Evolutionary conservation across 2,329 filamentous ascomycete species (phyloP).

Genomic region (Scedosporium boydii): DNA sequence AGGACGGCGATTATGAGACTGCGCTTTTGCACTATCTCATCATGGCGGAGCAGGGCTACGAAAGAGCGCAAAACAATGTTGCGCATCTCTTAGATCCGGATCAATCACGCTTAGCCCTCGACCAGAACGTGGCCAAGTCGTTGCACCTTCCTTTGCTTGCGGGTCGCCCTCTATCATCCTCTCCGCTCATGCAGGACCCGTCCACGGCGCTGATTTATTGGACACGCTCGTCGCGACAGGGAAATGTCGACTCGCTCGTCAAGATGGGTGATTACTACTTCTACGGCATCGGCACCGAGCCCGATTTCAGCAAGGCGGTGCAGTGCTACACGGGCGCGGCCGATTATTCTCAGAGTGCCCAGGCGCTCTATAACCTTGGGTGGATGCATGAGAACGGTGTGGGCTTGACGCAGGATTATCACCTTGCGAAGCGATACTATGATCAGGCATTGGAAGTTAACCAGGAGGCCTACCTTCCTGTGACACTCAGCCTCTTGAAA

Average conservation of each 20-base stretch:
- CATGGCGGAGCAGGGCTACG: slow-evolving; percentile 87
- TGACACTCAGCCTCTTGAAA: slow-evolving; percentile 80
- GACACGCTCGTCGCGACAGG: slow-evolving; percentile 87
- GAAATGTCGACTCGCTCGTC: slow-evolving; percentile 86
- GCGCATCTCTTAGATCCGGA: slow-evolving; percentile 75
- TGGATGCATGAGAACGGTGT: slow-evolving; percentile 99
- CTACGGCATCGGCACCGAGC: slow-evolving; percentile 61
- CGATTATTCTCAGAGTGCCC: slow-evolving; percentile 83
- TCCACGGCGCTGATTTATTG: slow-evolving; percentile 77
- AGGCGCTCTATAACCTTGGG: slow-evolving; percentile 92
- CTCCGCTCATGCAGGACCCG: slow-evolving; percentile 37
- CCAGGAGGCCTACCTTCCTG: slow-evolving; percentile 85
- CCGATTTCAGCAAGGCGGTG: slow-evolving; percentile 76
- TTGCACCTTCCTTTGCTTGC: neutral
- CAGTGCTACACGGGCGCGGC: slow-evolving; percentile 88
- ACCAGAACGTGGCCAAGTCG: slow-evolving; percentile 13
- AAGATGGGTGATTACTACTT: slow-evolving; percentile 99
- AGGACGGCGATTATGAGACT: slow-evolving; percentile 66
- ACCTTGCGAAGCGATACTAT: slow-evolving; percentile 93
- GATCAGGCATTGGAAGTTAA: slow-evolving; percentile 88
- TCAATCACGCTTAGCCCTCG: slow-evolving; percentile 49
- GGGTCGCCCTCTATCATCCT: slow-evolving; percentile 3
- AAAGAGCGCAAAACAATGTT: slow-evolving; percentile 81
- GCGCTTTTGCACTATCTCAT: slow-evolving; percentile 76
- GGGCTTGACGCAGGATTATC: slow-evolving; percentile 88